Percentiles rank a stretch among this genome's conserved stretches.
Evolutionary conservation across 176 grass and related monocot species (phyloP).

Genomic region (Thinopyrum elongatum): DNA sequence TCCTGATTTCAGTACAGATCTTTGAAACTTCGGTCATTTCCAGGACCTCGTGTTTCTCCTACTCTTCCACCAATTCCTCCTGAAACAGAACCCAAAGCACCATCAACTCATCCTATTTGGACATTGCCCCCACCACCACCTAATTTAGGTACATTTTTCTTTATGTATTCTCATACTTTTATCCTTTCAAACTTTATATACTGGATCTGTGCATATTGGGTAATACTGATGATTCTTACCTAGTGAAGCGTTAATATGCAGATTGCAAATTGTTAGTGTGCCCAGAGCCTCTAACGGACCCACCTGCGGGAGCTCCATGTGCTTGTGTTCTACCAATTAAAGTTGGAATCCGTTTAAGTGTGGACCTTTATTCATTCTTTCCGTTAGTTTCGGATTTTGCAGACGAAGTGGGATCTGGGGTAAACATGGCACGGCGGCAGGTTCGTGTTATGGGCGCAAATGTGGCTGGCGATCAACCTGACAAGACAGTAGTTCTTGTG

Average conservation of each 20-base stretch:
- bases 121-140: slow-evolving; percentile 92
- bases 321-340: slow-evolving; percentile 93
- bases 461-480: slow-evolving; percentile 75
- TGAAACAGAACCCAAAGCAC: slow-evolving; percentile 42
- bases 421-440: slow-evolving; percentile 71
- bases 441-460: slow-evolving; percentile 97
- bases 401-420: slow-evolving; percentile 71
- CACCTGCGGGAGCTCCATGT: slow-evolving; percentile 72
- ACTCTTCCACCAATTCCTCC: slow-evolving; percentile 51
- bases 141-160: slow-evolving; percentile 56
- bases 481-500: slow-evolving; percentile 80
- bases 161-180: background rate
- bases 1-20: background rate
- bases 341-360: slow-evolving; percentile 79
- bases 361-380: slow-evolving; percentile 85
- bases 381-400: slow-evolving; percentile 87
- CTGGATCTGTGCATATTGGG: background rate
- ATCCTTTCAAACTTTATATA: background rate
- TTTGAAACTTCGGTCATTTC: slow-evolving; percentile 19
- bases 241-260: slow-evolving; percentile 34
- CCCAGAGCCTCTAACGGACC: slow-evolving; percentile 75
- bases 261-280: slow-evolving; percentile 84
- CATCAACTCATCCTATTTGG: slow-evolving; percentile 63
- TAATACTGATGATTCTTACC: background rate
- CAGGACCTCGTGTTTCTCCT: slow-evolving; percentile 62